phyloP scores from a whole-genome alignment of 805 yeast genomes.

The Debaryomyces hansenii region DNA sequence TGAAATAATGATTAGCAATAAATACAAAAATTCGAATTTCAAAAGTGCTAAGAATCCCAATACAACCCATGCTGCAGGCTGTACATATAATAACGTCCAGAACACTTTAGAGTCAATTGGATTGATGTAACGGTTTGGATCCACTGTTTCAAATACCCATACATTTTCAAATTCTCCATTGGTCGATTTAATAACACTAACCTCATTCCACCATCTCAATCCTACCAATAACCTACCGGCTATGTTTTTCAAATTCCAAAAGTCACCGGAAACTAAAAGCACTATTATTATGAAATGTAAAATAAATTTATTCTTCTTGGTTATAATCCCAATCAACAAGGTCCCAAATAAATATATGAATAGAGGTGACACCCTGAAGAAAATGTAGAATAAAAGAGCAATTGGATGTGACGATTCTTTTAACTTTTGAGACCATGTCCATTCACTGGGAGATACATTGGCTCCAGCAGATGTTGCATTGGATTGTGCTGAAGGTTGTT shows the following conservation, averaged over 20 bases:
- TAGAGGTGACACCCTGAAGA: slow-evolving; percentile 63
- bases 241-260: slow-evolving; percentile 91
- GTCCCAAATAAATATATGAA: slow-evolving; percentile 70
- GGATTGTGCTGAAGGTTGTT: background rate
- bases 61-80: slow-evolving; percentile 75
- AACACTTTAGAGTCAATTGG: slow-evolving; percentile 90
- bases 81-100: slow-evolving; percentile 75
- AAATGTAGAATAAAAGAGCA: slow-evolving; percentile 66
- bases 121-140: slow-evolving; percentile 69
- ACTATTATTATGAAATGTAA: slow-evolving; percentile 78
- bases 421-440: slow-evolving; percentile 35
- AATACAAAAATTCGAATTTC: slow-evolving; percentile 69
- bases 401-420: slow-evolving; percentile 79
- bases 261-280: slow-evolving; percentile 80
- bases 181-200: slow-evolving; percentile 40
- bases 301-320: slow-evolving; percentile 52
- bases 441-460: slow-evolving; percentile 9
- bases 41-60: slow-evolving; percentile 77
- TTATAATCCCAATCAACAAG: slow-evolving; percentile 51
- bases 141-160: slow-evolving; percentile 89
- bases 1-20: slow-evolving; percentile 66
- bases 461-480: background rate
- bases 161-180: slow-evolving; percentile 59
- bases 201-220: slow-evolving; percentile 95
- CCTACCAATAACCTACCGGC: slow-evolving; percentile 90